Evolutionary conservation across 805 yeast genomes (phyloP), one percentile per base, ranked within the genome.

Genomic region (Ascoidea asiatica): DNA sequence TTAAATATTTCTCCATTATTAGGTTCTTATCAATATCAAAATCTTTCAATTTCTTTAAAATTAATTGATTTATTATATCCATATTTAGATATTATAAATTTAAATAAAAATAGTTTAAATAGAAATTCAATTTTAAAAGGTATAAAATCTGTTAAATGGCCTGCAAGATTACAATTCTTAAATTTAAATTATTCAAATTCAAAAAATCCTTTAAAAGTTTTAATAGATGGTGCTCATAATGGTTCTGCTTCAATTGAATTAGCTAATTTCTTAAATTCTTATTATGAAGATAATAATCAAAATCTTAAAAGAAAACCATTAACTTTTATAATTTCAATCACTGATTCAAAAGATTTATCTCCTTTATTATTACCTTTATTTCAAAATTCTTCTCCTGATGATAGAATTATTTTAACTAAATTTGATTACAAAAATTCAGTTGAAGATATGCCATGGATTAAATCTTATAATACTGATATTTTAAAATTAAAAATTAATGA

Each of bases 151-250:
- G 79, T 88, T 0, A 50, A 52, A 6, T 89, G 97, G 97, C 95
- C 95, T 0, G 97, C 97, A 1, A 65, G 98, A 48, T 62, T 92
- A 43, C 95, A 92, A 54, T 48, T 56, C 22, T 22, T 75, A 13
- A 48, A 60, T 4, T 52, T 68, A n/a, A 50, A 55, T 5, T 52
- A 56, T 13, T 46, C 54, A 1, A 43, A 61, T 1, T 42, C 43
- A 1, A 52, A 57, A 19, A 52, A 49, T 5, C 36, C 19, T 1
- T 43, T 67, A 0, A 50, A 53, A 1, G 59, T 78, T 0, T 60
- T 92, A 4, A 55, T 92, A 2, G 97, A 90, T 62, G 97, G 97
- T 2, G 97, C 97, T 0, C 97, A 92, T 58, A 92, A 92, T 57
- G 78, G 76, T 5, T 77, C 79, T 48, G 95, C 97, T 0, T 92